phyloP scores from a whole-genome alignment of 2,329 filamentous ascomycete species.

The Verticillium albo-atrum region DNA sequence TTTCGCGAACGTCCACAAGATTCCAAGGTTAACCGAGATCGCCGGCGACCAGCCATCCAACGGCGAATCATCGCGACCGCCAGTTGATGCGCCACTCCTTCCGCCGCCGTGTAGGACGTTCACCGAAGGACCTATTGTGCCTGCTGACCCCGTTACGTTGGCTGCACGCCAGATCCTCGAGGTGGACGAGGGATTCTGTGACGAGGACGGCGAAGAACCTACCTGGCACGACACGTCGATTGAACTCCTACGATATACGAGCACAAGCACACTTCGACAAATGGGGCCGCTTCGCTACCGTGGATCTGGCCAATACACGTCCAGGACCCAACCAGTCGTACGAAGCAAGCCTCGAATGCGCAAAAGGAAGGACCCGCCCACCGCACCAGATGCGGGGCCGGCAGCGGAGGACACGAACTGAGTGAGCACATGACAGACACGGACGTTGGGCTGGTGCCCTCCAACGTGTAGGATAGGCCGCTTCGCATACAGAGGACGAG shows the following conservation, averaged over 20 bases:
- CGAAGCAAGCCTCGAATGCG: constrained; percentile 10
- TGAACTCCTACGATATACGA: not conserved
- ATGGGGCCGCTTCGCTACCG: constrained; percentile 5
- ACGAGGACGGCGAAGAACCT: constrained; percentile 2
- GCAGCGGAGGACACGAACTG: not conserved
- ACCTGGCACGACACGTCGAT: not conserved
- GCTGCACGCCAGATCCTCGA: not conserved
- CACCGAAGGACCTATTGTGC: not conserved
- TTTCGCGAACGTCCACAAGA: not conserved
- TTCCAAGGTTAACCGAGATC: not conserved
- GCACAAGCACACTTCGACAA: not conserved
- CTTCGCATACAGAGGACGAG: not conserved
- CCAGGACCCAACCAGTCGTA: constrained; percentile 8
- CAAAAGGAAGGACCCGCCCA: constrained; percentile 4
- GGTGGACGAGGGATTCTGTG: constrained; percentile 10
- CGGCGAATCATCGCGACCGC: not conserved
- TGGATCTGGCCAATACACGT: constrained; percentile 7
- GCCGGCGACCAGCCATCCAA: not conserved
- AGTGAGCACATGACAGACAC: not conserved
- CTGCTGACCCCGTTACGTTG: not conserved
- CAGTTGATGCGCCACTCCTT: not conserved
- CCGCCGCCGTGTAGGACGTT: not conserved
- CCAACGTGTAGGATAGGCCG: not conserved
- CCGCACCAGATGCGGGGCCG: not conserved
- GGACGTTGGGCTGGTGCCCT: not conserved